phyloP scores from a whole-genome alignment of 23 red algal species.

The Gracilaria caudata region DNA sequence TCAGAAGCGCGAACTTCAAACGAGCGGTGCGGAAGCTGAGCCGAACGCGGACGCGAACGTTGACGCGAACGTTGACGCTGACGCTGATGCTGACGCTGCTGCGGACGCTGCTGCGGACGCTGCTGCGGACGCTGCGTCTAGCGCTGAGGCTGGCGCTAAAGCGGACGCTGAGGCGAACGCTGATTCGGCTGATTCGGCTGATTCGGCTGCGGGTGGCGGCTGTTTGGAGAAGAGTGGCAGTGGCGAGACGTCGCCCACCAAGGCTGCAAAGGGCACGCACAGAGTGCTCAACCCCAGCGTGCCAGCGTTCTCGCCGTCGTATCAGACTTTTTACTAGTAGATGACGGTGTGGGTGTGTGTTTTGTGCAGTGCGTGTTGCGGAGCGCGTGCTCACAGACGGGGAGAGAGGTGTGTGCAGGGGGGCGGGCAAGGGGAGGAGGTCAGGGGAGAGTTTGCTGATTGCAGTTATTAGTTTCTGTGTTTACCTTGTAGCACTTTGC shows the following conservation, averaged over 20 bases:
- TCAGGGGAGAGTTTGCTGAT: neutral
- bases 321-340: neutral
- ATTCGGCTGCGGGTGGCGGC: neutral
- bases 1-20: neutral
- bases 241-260: neutral
- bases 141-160: neutral
- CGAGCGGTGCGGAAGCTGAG: too few relatives aligned
- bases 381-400: neutral
- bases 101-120: neutral
- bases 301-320: constrained; percentile 48
- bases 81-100: neutral
- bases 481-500: neutral
- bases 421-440: neutral
- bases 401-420: neutral
- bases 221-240: neutral
- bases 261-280: constrained; percentile 4
- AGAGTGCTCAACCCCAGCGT: constrained; percentile 55
- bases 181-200: neutral
- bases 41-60: neutral
- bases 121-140: neutral
- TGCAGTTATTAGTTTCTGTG: constrained; percentile 2
- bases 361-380: neutral
- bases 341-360: too few relatives aligned
- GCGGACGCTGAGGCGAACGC: neutral
- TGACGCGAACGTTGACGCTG: neutral